A percentile compares a stretch with the other conserved stretches of the same genome.
Evolutionary conservation across 345 rosid genomes (phyloP).

Genomic region (Nephelium lappaceum): DNA sequence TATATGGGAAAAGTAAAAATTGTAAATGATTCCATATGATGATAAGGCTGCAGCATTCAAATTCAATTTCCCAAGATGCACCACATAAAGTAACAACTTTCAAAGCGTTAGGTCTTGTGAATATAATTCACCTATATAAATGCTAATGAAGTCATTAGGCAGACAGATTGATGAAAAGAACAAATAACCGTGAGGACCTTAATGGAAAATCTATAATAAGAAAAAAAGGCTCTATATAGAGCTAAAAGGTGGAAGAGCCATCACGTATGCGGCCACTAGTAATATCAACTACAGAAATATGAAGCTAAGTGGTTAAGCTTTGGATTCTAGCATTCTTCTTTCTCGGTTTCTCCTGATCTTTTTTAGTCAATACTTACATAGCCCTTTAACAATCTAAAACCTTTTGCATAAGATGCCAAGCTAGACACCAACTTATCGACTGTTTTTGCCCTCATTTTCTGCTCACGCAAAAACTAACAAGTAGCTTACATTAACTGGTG

Average conservation of each 20-base stretch:
- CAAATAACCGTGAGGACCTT: background rate
- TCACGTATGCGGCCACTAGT: background rate
- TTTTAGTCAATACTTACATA: background rate
- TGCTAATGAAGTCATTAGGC: background rate
- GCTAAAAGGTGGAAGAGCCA: background rate
- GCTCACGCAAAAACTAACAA: background rate
- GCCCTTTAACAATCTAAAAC: background rate
- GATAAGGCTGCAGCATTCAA: background rate
- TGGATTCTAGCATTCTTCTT: background rate
- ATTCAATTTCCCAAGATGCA: background rate
- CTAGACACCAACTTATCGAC: background rate
- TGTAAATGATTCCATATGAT: background rate
- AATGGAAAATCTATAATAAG: background rate
- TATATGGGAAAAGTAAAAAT: conserved; percentile 14
- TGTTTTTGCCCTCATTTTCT: background rate
- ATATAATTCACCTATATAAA: background rate
- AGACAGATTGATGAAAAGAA: background rate
- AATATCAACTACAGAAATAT: background rate
- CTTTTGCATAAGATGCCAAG: background rate
- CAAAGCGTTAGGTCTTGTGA: background rate
- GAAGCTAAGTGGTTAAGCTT: background rate
- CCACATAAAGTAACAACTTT: background rate
- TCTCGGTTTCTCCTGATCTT: no score
- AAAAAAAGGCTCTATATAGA: no score
- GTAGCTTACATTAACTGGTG: background rate